Percentiles rank a stretch among this genome's conserved stretches.
These are phyloP conservation scores for Gracilariopsis chorda DNA, from an alignment of 23 red algal species.

Conservation along the genomic window DNA sequence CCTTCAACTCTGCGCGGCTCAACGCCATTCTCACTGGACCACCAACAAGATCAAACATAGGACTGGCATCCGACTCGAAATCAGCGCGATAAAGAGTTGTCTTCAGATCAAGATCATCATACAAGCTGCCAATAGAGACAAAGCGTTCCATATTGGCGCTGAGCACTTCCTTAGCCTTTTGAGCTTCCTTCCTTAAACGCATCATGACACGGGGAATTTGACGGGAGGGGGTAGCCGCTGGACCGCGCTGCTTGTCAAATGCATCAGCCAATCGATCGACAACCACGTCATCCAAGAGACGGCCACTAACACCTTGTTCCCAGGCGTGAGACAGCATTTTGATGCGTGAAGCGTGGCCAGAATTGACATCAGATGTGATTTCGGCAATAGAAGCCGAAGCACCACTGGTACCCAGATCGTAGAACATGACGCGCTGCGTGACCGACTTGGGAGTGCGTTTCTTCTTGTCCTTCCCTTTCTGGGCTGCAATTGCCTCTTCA, in stretches of 20 bases:
- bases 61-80: constrained; percentile 39
- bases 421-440: constrained; percentile 83
- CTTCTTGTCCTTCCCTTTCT: constrained; percentile 67
- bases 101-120: constrained; percentile 68
- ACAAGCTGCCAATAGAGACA: constrained; percentile 54
- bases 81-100: constrained; percentile 53
- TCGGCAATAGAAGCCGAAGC: constrained; percentile 73
- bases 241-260: constrained; percentile 64
- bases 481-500: constrained; percentile 21
- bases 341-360: constrained; percentile 23
- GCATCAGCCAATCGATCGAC: constrained; percentile 49
- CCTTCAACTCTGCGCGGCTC: constrained; percentile 12
- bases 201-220: constrained; percentile 74
- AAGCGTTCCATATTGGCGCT: constrained; percentile 82
- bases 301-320: constrained; percentile 66
- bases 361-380: constrained; percentile 63
- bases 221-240: constrained; percentile 23
- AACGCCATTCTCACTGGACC: constrained; percentile 48
- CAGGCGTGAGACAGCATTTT: constrained; percentile 84
- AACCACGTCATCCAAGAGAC: constrained; percentile 67
- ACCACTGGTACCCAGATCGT: constrained; percentile 79
- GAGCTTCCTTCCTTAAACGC: constrained; percentile 81
- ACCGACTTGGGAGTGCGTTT: constrained; percentile 41
- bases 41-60: constrained; percentile 41
- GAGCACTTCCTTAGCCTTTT: constrained; percentile 84